phyloP scores from a whole-genome alignment of 352 stramenopile genomes.

The Pythium utonaiense region DNA sequence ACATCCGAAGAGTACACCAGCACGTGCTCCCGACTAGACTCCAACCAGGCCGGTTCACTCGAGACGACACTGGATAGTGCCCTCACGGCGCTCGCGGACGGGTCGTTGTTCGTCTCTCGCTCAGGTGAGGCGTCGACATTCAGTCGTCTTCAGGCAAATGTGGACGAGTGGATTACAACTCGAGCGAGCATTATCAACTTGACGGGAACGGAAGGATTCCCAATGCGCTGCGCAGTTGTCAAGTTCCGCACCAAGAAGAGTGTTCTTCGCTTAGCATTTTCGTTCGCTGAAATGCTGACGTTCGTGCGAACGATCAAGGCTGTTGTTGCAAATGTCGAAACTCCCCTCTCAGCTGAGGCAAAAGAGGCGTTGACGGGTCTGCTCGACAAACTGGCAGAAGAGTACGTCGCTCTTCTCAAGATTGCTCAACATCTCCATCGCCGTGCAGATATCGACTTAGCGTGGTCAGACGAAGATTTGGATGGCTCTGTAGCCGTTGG shows the following conservation, averaged over 20 bases:
- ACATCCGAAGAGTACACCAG: slow-evolving; percentile 52
- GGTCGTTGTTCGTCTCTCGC: slow-evolving; percentile 39
- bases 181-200: slow-evolving; percentile 12
- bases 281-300: slow-evolving; percentile 53
- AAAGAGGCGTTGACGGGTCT: slow-evolving; percentile 9
- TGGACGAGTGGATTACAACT: slow-evolving; percentile 52
- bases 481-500: slow-evolving; percentile 58
- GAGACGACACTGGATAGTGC: slow-evolving; percentile 58
- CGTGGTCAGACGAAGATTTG: slow-evolving; percentile 59
- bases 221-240: slow-evolving; percentile 50
- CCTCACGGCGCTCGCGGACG: slow-evolving; percentile 53
- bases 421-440: slow-evolving; percentile 60
- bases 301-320: slow-evolving; percentile 22
- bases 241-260: slow-evolving; percentile 58
- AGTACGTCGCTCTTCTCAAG: slow-evolving; percentile 40
- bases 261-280: slow-evolving; percentile 50
- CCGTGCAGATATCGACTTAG: slow-evolving; percentile 65
- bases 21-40: slow-evolving; percentile 40
- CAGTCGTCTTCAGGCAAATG: slow-evolving; percentile 46
- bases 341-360: neutral
- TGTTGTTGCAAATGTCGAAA: slow-evolving; percentile 12
- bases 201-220: slow-evolving; percentile 41
- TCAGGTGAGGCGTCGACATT: slow-evolving; percentile 38
- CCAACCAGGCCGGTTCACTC: slow-evolving; percentile 33
- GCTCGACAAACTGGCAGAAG: slow-evolving; percentile 41